Evolutionary conservation across 2,329 filamentous ascomycete genomes (phyloP).

Genomic region (Sphaceloma murrayae): DNA sequence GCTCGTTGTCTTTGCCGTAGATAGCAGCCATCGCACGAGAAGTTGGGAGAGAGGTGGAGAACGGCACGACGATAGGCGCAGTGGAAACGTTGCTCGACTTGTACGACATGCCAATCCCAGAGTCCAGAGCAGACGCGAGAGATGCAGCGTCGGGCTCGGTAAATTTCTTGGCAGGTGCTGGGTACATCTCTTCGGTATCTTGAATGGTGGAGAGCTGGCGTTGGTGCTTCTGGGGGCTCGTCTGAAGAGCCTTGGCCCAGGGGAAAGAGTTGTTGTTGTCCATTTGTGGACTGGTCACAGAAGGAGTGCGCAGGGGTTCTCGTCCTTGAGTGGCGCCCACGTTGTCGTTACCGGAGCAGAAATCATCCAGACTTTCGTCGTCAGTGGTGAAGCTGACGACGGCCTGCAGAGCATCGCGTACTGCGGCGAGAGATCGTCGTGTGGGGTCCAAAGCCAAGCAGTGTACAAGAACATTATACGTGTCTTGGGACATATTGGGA

Average conservation of each 20-base stretch:
- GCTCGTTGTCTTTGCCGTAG: conserved; percentile 66
- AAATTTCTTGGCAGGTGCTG: conserved; percentile 61
- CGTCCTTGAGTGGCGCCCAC: conserved; percentile 77
- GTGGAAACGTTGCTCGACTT: conserved; percentile 55
- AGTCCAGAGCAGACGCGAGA: conserved; percentile 74
- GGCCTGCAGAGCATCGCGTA: conserved; percentile 67
- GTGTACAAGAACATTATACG: conserved; percentile 83
- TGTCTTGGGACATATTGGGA: conserved; percentile 96
- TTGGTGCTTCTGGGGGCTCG: conserved; percentile 57
- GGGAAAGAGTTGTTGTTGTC: conserved; percentile 75
- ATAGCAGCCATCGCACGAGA: conserved; percentile 63
- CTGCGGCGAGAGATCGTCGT: conserved; percentile 71
- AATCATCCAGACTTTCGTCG: conserved; percentile 85
- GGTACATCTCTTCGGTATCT: conserved; percentile 74
- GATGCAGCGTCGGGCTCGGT: conserved; percentile 68
- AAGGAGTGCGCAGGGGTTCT: conserved; percentile 90
- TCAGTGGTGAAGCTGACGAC: conserved; percentile 87
- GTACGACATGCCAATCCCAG: conserved; percentile 70
- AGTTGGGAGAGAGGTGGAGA: conserved; percentile 57
- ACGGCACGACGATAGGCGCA: conserved; percentile 55
- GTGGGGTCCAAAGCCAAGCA: conserved; percentile 85
- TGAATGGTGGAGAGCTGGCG: conserved; percentile 83
- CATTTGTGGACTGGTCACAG: conserved; percentile 76
- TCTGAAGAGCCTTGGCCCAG: conserved; percentile 84
- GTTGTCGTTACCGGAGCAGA: conserved; percentile 68